Evolutionary conservation across 495 filamentous ascomycete species (phyloP).

Genomic region (Polyplosphaeria fusca): DNA sequence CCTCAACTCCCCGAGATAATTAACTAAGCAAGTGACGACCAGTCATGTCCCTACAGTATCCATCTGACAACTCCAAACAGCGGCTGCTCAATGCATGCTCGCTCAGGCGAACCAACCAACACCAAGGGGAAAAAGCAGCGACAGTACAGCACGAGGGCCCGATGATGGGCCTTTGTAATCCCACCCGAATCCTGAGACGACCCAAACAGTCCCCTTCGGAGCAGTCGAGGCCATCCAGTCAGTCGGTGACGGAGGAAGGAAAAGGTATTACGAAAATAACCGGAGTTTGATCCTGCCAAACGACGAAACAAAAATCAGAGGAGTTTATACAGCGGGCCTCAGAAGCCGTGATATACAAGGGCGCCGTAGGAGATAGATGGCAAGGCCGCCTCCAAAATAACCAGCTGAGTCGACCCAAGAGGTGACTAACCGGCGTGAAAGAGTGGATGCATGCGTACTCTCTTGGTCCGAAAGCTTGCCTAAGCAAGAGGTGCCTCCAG

Average conservation of each 20-base stretch:
- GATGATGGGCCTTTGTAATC: no score
- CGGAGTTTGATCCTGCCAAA: conserved; percentile 10
- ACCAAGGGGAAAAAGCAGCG: conserved; percentile 1
- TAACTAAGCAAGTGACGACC: neutral
- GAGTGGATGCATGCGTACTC: neutral
- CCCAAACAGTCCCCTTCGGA: no score
- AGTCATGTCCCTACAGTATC: neutral
- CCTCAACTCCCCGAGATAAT: neutral
- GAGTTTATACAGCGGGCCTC: conserved; percentile 12
- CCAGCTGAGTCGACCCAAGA: neutral
- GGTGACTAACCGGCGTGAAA: neutral
- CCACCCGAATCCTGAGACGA: no score
- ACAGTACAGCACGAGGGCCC: neutral
- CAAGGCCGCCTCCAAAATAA: neutral
- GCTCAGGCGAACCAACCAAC: neutral
- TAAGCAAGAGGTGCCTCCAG: neutral
- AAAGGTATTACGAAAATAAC: no score
- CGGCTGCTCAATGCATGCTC: neutral
- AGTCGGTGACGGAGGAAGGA: no score
- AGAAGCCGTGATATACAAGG: conserved; percentile 16
- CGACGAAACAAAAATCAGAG: conserved; percentile 4
- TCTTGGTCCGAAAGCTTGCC: no score
- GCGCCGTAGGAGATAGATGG: neutral
- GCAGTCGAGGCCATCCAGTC: no score
- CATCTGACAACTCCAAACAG: neutral